phyloP scores from a whole-genome alignment of 352 stramenopile species.

The Phytopythium delawarense region DNA sequence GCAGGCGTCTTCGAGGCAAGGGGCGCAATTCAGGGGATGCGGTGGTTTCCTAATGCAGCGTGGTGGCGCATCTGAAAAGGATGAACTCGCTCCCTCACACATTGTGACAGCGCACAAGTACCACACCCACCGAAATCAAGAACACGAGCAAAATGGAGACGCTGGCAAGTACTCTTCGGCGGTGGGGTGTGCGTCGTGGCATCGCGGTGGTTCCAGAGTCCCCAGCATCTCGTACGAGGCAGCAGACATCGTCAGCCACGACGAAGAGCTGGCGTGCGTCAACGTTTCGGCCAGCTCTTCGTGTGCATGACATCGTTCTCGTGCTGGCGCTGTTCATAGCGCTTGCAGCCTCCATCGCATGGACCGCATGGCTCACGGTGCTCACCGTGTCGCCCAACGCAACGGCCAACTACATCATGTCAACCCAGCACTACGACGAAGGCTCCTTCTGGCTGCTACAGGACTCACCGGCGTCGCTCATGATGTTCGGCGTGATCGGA shows the following conservation, averaged over 20 bases:
- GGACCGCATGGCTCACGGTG: slow-evolving; percentile 1
- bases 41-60: too few species aligned
- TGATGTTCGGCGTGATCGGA: slow-evolving; percentile 13
- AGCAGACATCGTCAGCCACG: background rate
- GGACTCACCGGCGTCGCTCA: slow-evolving; percentile 15
- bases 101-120: background rate
- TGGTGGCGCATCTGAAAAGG: too few species aligned
- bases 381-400: slow-evolving; percentile 12
- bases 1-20: background rate
- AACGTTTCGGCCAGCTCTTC: background rate
- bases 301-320: background rate
- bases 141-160: background rate
- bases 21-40: background rate
- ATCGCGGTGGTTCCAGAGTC: background rate
- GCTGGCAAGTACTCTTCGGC: background rate
- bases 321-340: background rate
- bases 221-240: background rate
- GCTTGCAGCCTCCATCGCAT: background rate
- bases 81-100: background rate
- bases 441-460: slow-evolving; percentile 38
- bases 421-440: slow-evolving; percentile 24
- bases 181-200: background rate
- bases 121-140: background rate
- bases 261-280: background rate
- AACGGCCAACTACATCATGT: slow-evolving; percentile 31